Evolutionary conservation across 371 early-diverging fungal species (phyloP), one percentile per base, ranked within the genome.

Genomic region (Mortierella sp.): DNA sequence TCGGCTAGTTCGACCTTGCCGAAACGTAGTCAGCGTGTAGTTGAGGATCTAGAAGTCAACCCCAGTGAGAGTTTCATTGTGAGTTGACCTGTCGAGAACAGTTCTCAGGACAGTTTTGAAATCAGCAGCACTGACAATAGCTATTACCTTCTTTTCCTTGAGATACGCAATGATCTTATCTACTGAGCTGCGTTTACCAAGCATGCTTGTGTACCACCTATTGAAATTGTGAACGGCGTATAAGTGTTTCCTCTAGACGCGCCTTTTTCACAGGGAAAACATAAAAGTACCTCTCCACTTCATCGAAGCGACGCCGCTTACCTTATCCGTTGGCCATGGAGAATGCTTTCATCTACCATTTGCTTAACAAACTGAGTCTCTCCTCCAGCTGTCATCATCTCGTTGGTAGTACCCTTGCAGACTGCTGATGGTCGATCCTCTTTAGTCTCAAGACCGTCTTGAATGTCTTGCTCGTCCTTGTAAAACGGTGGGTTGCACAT

Each of bases 301-400:
- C 64, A 13, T 64, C 6, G 10, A 7, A 16, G 9, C 11, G 11
- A 10, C 22, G 24, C 8, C 19, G 14, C 58, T 48, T 86, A 85
- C 85, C 79, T 70, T 41, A 86, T 80, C 9, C 64, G 34, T 31
- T 26, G 63, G 52, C 31, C 77, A 44, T 11, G 52, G 14, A 19
- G 5, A 16, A 58, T 34, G 52, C 91, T 90, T 65, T 90, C 91
- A 13, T 84, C 69, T 13, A 90, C 44, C 73, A 91, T 77, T 58
- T 71, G 68, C 29, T 47, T 68, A 11, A 91, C 73, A 68, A 92
- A 92, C 61, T 69, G 79, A 22, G 85, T 68, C 70, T 92, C 92
- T 0, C 92, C 92, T 16, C 92, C 92, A 4, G 58, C 45, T 2
- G 88, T 88, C n/a, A 90, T 79, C 89, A 90, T 88, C 77, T 92